Conservation (phyloP, 192 early-diverging fungal species). For the Coemansia erecta region DNA sequence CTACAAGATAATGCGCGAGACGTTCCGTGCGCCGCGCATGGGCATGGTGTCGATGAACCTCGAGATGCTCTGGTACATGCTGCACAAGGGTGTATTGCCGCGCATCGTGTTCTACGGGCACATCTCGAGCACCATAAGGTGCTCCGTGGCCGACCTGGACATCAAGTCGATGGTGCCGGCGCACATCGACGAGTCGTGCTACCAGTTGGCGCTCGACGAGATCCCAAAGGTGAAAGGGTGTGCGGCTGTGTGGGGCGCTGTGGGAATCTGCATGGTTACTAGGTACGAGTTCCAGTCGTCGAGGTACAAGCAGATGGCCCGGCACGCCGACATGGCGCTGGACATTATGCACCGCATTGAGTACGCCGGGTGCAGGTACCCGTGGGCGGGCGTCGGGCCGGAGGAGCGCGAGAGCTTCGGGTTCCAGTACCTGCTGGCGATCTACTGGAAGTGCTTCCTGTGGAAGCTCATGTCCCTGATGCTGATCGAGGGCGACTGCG, state of each 20-base stretch:
- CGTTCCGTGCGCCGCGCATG: constrained; percentile 47
- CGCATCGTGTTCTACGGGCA: constrained; percentile 47
- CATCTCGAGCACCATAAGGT: constrained; percentile 42
- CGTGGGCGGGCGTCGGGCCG: constrained; percentile 24
- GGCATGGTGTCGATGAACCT: constrained; percentile 48
- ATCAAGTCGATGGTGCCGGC: constrained; percentile 33
- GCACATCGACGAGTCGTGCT: constrained; percentile 44
- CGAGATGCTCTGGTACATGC: constrained; percentile 44
- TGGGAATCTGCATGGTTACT: constrained; percentile 40
- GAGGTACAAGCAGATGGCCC: constrained; percentile 38
- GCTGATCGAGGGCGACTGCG: constrained; percentile 22
- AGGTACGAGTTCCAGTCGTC: constrained; percentile 50
- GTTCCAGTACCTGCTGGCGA: constrained; percentile 44
- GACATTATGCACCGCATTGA: constrained; percentile 31
- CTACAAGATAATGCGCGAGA: constrained; percentile 46
- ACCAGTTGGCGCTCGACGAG: constrained; percentile 35
- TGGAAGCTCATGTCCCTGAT: constrained; percentile 39
- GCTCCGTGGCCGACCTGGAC: constrained; percentile 26
- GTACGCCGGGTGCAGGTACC: constrained; percentile 24
- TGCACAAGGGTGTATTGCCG: constrained; percentile 41
- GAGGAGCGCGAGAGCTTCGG: constrained; percentile 38
- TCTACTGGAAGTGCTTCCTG: constrained; percentile 47
- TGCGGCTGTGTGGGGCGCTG: constrained; percentile 36
- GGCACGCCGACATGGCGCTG: constrained; percentile 36
- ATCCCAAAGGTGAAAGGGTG: constrained; percentile 21